A percentile compares a stretch with the other conserved stretches of the same genome.
These are phyloP conservation scores for Scheffersomyces illinoinensis DNA, from an alignment of 1,139 yeast genomes.

Conservation along the genomic window DNA sequence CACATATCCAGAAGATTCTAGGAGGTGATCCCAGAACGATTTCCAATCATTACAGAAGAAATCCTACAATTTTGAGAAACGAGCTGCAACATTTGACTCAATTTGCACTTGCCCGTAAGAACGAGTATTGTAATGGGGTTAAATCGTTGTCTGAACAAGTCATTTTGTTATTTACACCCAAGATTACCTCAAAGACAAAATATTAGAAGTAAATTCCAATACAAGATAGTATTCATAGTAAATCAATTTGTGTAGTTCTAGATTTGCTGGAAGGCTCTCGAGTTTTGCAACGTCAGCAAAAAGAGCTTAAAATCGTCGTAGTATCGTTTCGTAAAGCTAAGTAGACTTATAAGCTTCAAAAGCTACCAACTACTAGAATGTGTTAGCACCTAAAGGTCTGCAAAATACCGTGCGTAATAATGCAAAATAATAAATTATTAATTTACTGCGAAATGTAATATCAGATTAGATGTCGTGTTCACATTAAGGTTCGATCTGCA, in stretches of 20 bases:
- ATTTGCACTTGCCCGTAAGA: not conserved
- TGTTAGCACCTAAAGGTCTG: not conserved
- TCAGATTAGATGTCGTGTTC: not conserved
- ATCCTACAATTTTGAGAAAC: not conserved
- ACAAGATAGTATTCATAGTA: not conserved
- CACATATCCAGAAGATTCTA: slow-evolving; percentile 13
- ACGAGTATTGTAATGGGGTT: not conserved
- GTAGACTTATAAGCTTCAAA: not conserved
- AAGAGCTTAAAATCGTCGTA: not conserved
- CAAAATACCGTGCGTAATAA: no score
- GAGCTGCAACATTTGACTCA: not conserved
- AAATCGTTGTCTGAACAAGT: not conserved
- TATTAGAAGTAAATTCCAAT: not conserved
- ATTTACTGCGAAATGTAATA: not conserved
- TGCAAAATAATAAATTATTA: no score
- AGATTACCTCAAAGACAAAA: no score
- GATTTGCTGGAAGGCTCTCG: not conserved
- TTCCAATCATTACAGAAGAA: not conserved
- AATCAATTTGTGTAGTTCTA: not conserved
- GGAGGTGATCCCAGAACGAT: not conserved
- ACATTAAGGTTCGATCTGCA: not conserved
- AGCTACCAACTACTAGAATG: not conserved
- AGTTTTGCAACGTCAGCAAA: not conserved
- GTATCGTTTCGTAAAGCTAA: not conserved
- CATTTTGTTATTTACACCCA: not conserved